Evolutionary conservation across 2,329 filamentous ascomycete genomes (phyloP), one percentile per base, ranked within the genome.

Genomic region (Trichoderma koningii): DNA sequence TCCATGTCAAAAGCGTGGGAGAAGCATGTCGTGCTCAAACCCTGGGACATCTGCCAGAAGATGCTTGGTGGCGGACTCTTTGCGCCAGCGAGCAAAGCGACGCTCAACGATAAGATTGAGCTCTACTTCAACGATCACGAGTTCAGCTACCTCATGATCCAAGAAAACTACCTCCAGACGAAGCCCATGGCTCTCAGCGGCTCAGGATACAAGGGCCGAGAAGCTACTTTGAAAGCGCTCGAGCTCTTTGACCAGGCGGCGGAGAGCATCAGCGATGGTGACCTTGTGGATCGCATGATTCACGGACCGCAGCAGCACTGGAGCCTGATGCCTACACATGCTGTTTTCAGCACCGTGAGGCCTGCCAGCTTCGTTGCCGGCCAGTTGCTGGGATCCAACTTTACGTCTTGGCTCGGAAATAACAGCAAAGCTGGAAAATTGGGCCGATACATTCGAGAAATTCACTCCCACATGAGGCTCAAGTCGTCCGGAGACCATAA

Each of bases 111-210:
- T 76, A 99, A 99, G 82, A 95, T 96, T 68, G 94, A 99, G 78
- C 86, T 99, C 1, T 99, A 99, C 77, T 99, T 99, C 82, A 98
- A 99, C 76, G 95, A 99, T 72, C 95, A 99, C 73, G 95, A 99
- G 72, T 96, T 98, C 79, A 97, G 93, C 73, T 95, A 89, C 73
- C 82, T 99, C 61, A 98, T 99, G 95, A 88, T 99, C 53, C 95
- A 99, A 75, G 96, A 99, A 76, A 99, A 99, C 74, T 99, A 99
- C 71, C 83, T 99, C 14, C 89, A 87, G 68, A 93, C 92, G 2
- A 91, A 88, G 67, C 95, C 95, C 3, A 83, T 88, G 67, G 82
- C 77, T 5, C 80, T 91, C 3, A 84, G 81, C 67, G 82, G 81
- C 57, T 79, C 80, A 53, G 78, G 80, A 21, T 89, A 88, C 74